Conservation (phyloP, 2,329 filamentous ascomycete genomes). For the Lecanosticta acicola region DNA sequence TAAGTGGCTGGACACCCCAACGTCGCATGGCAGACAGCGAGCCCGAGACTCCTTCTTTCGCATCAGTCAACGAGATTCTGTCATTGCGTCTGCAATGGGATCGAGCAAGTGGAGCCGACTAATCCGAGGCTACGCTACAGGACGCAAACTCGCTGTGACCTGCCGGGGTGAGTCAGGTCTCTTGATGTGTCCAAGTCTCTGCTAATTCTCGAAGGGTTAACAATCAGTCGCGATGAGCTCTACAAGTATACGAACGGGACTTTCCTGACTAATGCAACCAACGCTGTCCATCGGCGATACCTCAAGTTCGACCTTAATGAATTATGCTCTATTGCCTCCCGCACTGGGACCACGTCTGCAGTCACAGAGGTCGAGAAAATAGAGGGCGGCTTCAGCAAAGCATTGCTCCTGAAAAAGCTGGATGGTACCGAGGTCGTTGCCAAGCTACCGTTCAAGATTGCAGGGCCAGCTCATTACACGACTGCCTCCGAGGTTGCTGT, state of each 20-base stretch:
- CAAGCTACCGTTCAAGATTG: conserved; percentile 31
- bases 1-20: too few relatives aligned
- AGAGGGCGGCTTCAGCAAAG: conserved; percentile 34
- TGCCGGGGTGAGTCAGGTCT: background rate
- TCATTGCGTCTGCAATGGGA: conserved; percentile 3
- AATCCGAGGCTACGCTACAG: background rate
- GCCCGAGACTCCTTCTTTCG: too few relatives aligned
- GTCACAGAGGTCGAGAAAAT: conserved; percentile 31
- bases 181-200: background rate
- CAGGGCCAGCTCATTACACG: conserved; percentile 26
- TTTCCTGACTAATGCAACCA: background rate
- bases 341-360: conserved; percentile 19
- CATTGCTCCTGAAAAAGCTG: conserved; percentile 27
- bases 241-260: background rate
- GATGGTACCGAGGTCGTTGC: conserved; percentile 31
- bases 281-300: conserved; percentile 24
- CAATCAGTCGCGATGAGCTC: background rate
- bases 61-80: too few relatives aligned
- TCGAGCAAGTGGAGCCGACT: background rate
- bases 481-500: conserved; percentile 32
- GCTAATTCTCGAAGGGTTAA: background rate
- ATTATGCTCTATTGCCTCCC: conserved; percentile 27
- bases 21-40: too few relatives aligned
- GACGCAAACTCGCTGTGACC: background rate
- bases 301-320: conserved; percentile 28